Conservation (phyloP, 1,139 yeast species). For the Candida dubliniensis region DNA sequence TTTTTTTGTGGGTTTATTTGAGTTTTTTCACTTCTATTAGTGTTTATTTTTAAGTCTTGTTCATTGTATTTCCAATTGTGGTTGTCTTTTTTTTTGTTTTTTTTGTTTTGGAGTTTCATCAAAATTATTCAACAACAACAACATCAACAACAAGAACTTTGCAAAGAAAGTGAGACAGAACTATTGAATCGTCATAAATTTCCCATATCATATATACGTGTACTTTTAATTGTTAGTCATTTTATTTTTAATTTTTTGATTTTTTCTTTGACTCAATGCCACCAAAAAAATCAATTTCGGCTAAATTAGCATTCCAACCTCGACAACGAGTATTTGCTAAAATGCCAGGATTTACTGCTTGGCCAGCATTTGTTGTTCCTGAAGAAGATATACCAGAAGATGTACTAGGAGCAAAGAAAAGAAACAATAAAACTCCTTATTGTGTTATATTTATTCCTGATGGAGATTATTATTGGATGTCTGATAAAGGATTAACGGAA, state of each 20-base stretch:
- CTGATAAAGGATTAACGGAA: conserved; percentile 37
- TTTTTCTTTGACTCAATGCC: conserved; percentile 6
- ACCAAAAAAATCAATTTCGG: conserved; percentile 5
- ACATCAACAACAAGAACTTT: no score
- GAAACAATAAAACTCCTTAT: conserved; percentile 39
- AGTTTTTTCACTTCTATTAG: background rate
- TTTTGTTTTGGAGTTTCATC: no score
- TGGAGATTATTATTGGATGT: conserved; percentile 50
- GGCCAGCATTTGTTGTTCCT: conserved; percentile 54
- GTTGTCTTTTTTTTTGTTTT: no score
- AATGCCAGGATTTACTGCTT: conserved; percentile 50
- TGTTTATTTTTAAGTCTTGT: background rate
- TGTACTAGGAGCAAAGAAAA: conserved; percentile 37
- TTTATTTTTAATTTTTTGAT: background rate
- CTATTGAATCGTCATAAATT: no score
- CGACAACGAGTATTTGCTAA: conserved; percentile 45
- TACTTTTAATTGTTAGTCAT: no score
- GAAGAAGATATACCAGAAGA: conserved; percentile 36
- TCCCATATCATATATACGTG: no score
- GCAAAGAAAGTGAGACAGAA: no score
- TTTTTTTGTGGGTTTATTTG: background rate
- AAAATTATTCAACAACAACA: no score
- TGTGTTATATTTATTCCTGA: conserved; percentile 52
- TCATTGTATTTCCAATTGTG: background rate
- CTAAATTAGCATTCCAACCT: conserved; percentile 23